Conservation (phyloP, 2,329 filamentous ascomycete genomes). For the Aspergillus viridinutans region DNA sequence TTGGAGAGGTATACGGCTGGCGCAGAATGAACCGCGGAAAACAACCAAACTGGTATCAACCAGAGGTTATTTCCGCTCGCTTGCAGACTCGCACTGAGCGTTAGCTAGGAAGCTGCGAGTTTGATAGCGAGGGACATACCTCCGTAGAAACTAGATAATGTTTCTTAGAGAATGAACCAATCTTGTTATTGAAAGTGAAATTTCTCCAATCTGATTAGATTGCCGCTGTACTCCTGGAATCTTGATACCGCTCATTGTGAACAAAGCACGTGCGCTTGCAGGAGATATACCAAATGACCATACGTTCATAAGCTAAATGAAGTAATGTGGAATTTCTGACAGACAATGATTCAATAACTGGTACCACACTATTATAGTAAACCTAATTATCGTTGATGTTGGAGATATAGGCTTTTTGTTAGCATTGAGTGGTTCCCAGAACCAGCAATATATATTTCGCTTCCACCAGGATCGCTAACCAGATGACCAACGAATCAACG, state of each 20-base stretch:
- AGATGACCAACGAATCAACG: background rate
- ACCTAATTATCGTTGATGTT: background rate
- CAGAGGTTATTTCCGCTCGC: constrained; percentile 26
- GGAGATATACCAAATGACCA: background rate
- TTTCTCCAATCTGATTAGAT: background rate
- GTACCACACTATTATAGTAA: background rate
- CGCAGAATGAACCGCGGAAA: constrained; percentile 63
- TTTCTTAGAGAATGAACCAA: background rate
- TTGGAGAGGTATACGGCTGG: constrained; percentile 93
- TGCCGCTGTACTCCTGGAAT: background rate
- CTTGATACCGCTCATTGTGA: background rate
- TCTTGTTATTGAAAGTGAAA: background rate
- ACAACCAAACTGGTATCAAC: constrained; percentile 14
- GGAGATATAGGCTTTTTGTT: too few relatives aligned
- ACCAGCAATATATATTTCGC: background rate
- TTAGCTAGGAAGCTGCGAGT: constrained; percentile 33
- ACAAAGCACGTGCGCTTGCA: background rate
- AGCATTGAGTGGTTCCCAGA: background rate
- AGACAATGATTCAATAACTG: background rate
- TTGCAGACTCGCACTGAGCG: constrained; percentile 40
- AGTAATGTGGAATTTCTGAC: background rate
- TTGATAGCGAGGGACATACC: constrained; percentile 41
- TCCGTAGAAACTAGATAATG: background rate
- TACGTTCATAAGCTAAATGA: background rate
- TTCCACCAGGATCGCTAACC: background rate